These are phyloP conservation scores for Xylaria sp. DNA, from an alignment of 2,329 filamentous ascomycete genomes.

Conservation along the genomic window DNA sequence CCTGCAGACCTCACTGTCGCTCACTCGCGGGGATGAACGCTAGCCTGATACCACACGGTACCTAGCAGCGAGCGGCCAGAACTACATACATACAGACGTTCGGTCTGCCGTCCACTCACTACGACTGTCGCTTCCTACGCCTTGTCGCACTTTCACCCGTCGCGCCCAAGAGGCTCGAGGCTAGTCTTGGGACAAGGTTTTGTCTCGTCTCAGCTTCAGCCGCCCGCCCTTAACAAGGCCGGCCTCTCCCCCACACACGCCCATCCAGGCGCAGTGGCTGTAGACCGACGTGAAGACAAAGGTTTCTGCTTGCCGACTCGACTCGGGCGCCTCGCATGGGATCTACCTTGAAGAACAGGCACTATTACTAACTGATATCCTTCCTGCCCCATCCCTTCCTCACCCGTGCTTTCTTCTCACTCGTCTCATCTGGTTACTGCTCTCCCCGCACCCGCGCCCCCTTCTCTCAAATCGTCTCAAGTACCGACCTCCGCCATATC, in stretches of 20 bases:
- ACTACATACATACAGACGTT: too few relatives aligned
- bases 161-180: constrained; percentile 28
- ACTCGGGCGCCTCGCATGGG: constrained; percentile 24
- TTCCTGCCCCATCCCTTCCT: constrained; percentile 19
- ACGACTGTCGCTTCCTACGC: constrained; percentile 15
- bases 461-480: constrained; percentile 27
- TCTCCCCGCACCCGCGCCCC: constrained; percentile 17
- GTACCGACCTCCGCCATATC: constrained; percentile 27
- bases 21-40: constrained; percentile 39
- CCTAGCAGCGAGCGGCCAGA: constrained; percentile 32
- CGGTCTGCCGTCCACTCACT: constrained; percentile 17
- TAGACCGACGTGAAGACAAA: constrained; percentile 6
- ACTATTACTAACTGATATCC: constrained; percentile 24
- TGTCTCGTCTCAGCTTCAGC: constrained; percentile 37
- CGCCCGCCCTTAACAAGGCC: constrained; percentile 30
- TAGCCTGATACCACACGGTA: constrained; percentile 10
- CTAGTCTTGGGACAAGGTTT: constrained; percentile 26
- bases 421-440: neutral
- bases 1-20: constrained; percentile 29
- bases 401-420: neutral
- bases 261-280: constrained; percentile 1
- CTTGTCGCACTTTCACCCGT: constrained; percentile 29
- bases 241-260: constrained; percentile 25
- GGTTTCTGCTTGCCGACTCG: constrained; percentile 7
- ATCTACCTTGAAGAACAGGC: constrained; percentile 37